A percentile compares a stretch with the other conserved stretches of the same genome.
These are phyloP conservation scores for Jatropha curcas DNA, from an alignment of 345 rosid genomes.

Conservation along the genomic window DNA sequence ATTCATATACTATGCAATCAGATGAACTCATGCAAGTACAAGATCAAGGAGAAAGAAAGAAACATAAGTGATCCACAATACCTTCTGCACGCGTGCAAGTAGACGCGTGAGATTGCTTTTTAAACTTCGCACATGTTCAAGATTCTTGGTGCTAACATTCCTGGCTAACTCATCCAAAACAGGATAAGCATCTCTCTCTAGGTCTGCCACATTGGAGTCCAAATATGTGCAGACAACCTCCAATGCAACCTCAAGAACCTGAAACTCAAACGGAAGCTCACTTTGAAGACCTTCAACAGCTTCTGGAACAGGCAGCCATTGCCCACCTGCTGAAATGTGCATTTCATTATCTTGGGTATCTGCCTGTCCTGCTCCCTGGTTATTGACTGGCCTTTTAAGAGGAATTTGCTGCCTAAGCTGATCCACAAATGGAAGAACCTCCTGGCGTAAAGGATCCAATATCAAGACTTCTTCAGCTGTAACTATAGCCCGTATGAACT, in stretches of 20 bases:
- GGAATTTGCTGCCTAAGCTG: conserved; percentile 75
- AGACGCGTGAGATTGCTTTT: conserved; percentile 89
- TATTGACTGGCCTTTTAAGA: conserved; percentile 39
- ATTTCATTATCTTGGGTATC: conserved; percentile 42
- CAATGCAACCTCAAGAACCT: conserved; percentile 90
- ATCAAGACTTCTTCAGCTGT: conserved; percentile 81
- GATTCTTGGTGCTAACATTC: conserved; percentile 90
- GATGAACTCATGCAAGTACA: not conserved
- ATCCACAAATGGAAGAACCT: conserved; percentile 75
- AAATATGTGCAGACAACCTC: conserved; percentile 74
- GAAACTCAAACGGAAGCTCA: conserved; percentile 95
- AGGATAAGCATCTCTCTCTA: conserved; percentile 86
- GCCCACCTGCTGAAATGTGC: conserved; percentile 44
- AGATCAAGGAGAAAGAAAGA: not conserved
- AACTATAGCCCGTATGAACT: conserved; percentile 76
- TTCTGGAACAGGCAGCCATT: conserved; percentile 61
- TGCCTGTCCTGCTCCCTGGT: conserved; percentile 34
- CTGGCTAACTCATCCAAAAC: conserved; percentile 83
- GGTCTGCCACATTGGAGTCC: conserved; percentile 63
- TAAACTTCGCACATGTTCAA: conserved; percentile 82
- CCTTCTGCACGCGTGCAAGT: conserved; percentile 95
- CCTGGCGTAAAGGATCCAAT: conserved; percentile 73
- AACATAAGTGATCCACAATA: conserved; percentile 20
- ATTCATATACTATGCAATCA: not conserved
- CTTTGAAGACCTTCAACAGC: conserved; percentile 70